Evolutionary conservation across 176 grass and related monocot species (phyloP).

Genomic region (Tillandsia leiboldiana): DNA sequence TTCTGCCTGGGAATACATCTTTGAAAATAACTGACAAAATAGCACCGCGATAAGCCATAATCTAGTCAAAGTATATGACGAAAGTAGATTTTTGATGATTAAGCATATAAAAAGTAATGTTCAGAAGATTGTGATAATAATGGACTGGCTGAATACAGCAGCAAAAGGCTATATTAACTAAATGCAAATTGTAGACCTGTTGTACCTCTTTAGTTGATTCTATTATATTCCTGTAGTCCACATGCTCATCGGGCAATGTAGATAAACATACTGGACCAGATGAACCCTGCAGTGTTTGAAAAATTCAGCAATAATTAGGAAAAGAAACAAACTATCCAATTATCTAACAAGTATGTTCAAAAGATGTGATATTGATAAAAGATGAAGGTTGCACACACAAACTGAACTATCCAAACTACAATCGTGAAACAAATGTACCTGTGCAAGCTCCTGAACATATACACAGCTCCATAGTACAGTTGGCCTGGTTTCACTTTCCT

Average conservation of each 20-base stretch:
- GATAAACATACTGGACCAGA: conserved; percentile 42
- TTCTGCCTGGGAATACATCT: conserved; percentile 61
- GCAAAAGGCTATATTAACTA: conserved; percentile 23
- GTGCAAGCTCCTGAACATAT: conserved; percentile 59
- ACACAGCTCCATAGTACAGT: conserved; percentile 65
- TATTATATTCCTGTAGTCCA: conserved; percentile 67
- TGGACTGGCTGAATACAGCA: conserved; percentile 13
- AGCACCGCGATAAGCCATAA: conserved; percentile 12
- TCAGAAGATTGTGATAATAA: conserved; percentile 1
- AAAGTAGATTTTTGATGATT: background rate
- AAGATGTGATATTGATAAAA: background rate
- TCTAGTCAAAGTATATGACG: conserved; percentile 17
- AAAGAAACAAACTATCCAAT: background rate
- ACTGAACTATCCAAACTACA: background rate
- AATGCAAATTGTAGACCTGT: conserved; percentile 13
- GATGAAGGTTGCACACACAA: background rate
- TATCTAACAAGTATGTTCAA: background rate
- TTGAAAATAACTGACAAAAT: conserved; percentile 51
- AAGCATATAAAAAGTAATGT: conserved; percentile 5
- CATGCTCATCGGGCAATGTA: conserved; percentile 67
- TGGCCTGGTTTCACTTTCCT: conserved; percentile 35
- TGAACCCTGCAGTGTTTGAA: conserved; percentile 45
- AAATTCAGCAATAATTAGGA: conserved; percentile 3
- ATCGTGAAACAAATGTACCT: conserved; percentile 42
- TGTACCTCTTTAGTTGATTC: conserved; percentile 68